Base-by-base conservation (phyloP, 345 rosid genomes). In the Sonneratia caseolaris region DNA sequence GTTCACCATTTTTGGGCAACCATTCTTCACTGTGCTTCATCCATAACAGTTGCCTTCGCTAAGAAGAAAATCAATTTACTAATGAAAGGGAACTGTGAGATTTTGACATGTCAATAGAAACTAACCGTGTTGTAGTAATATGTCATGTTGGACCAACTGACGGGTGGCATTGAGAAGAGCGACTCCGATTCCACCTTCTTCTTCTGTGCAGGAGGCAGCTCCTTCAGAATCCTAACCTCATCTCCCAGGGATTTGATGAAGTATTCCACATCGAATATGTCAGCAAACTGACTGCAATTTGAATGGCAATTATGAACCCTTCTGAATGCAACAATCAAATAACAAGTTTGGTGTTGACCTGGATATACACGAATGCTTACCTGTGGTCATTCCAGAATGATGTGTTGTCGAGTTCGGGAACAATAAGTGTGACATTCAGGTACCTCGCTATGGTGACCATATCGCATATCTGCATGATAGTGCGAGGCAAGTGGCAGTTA, bases 121-220 rank as follows among this genome's bases (percentile, higher is more conserved):
- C 72, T 1, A 68, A 84, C 87, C 74, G 53, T 74, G 5, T 81
- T 55, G 15, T 74, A 74, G 73, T 84, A 84, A 73, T 81, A 84
- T 21, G 87, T 73, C 79, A 84, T 76, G 75, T 84, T 73, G 2
- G 87, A 81, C 87, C 85, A 84, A 57, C 82, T 84, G 68, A 79
- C 38, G 9, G 84, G 83, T 5, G 85, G 77, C 85, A 84, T 73
- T n/a, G 83, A 73, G 59, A 73, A 78, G 13, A 68, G 65, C 18
- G 70, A 43, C 64, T 76, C 76, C 3, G 32, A 18, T 47, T 76
- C 73, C 0, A 74, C 72, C 62, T 73, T 79, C 40, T 48, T 57
- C 76, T 74, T 78, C 53, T 55, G 68, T 56, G 38, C 15, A 0
- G 79, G 69, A 37, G 85, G 87, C 24, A 82, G 64, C 47, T 80